These are phyloP conservation scores for Backusella psychrophila DNA, from an alignment of 192 early-diverging fungal genomes.

Conservation along the genomic window DNA sequence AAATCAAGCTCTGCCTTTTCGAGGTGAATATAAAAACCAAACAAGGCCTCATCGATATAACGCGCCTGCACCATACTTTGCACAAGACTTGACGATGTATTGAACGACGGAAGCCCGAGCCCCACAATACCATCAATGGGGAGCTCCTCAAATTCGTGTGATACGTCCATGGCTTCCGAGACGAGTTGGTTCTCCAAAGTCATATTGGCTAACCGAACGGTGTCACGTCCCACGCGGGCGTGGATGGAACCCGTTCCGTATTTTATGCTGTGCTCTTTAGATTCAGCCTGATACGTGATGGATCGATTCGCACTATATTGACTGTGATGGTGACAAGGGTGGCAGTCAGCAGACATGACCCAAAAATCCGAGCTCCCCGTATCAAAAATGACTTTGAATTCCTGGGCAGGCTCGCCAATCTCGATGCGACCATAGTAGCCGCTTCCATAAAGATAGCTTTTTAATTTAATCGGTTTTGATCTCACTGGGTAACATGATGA, in stretches of 20 bases:
- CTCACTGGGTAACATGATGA: not conserved
- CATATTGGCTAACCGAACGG: slow-evolving; percentile 7
- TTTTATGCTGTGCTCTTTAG: not conserved
- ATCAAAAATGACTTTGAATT: slow-evolving; percentile 69
- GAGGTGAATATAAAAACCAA: slow-evolving; percentile 22
- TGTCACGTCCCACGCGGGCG: slow-evolving; percentile 20
- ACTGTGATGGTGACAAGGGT: not conserved
- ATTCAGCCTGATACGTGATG: not conserved
- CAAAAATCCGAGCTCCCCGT: slow-evolving; percentile 75
- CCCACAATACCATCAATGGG: slow-evolving; percentile 31
- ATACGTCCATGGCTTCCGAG: slow-evolving; percentile 14
- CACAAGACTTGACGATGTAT: not conserved
- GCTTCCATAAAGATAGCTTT: not conserved
- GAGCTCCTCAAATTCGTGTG: slow-evolving; percentile 14
- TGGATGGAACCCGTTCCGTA: slow-evolving; percentile 30
- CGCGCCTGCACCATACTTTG: not conserved
- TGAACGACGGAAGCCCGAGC: slow-evolving; percentile 1
- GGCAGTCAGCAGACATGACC: slow-evolving; percentile 44
- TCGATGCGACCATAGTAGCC: slow-evolving; percentile 28
- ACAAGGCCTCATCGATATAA: not conserved
- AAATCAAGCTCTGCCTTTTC: slow-evolving; percentile 33
- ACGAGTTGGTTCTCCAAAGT: not conserved
- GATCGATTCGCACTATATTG: not conserved
- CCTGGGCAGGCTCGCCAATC: slow-evolving; percentile 62
- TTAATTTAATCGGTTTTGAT: not conserved